phyloP scores from a whole-genome alignment of 257 asterid genomes.

The Prunella vulgaris region DNA sequence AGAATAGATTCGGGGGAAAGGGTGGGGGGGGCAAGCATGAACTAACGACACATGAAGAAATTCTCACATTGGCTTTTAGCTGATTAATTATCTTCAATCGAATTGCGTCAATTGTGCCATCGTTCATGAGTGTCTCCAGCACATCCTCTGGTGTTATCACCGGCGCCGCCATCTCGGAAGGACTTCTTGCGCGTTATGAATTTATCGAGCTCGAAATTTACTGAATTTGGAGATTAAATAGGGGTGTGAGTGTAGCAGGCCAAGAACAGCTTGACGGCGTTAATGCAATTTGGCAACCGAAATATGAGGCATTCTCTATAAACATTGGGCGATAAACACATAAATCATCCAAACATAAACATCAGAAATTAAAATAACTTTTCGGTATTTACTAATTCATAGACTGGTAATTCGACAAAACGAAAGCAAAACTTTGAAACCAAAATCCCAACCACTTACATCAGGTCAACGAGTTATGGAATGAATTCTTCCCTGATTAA shows the following conservation, averaged over 20 bases:
- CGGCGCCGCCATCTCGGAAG: constrained; percentile 40
- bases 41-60: neutral
- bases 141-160: constrained; percentile 87
- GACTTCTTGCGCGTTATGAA: constrained; percentile 12
- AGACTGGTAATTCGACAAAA: too few species aligned
- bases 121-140: constrained; percentile 87
- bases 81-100: constrained; percentile 83
- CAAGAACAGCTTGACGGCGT: too few species aligned
- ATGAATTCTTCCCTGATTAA: too few species aligned
- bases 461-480: too few species aligned
- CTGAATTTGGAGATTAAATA: constrained; percentile 2
- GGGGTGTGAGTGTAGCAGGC: neutral
- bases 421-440: too few species aligned
- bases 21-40: neutral
- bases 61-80: constrained; percentile 82
- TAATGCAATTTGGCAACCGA: neutral
- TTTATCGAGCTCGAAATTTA: neutral
- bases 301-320: too few species aligned
- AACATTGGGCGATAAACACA: too few species aligned
- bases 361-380: too few species aligned
- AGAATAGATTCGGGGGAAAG: too few species aligned
- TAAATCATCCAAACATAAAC: too few species aligned
- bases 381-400: too few species aligned
- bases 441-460: too few species aligned
- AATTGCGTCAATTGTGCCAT: constrained; percentile 84